Evolutionary conservation across 1,139 yeast genomes (phyloP).

Genomic region (Eremothecium gossypii): DNA sequence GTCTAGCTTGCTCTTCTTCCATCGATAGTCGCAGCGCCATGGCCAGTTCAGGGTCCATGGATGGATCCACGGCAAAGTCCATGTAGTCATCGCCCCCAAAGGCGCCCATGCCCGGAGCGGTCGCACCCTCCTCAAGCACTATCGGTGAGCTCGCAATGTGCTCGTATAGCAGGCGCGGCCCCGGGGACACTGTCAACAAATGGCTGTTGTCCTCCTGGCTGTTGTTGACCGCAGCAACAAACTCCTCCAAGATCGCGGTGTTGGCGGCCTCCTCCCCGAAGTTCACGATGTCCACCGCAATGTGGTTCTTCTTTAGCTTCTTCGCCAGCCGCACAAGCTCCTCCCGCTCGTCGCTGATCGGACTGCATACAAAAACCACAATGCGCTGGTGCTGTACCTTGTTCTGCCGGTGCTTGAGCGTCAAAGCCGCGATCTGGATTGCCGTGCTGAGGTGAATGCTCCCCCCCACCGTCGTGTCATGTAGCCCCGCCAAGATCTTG

Average conservation of each 20-base stretch:
- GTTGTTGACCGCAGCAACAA: constrained; percentile 61
- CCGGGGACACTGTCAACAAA: constrained; percentile 81
- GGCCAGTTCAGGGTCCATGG: constrained; percentile 95
- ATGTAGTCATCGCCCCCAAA: constrained; percentile 43
- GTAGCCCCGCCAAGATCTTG: constrained; percentile 77
- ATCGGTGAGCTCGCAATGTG: constrained; percentile 27
- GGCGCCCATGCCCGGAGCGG: constrained; percentile 39
- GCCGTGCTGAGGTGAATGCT: constrained; percentile 66
- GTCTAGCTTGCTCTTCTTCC: constrained; percentile 38
- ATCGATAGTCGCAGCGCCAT: constrained; percentile 56
- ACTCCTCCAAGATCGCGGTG: constrained; percentile 71
- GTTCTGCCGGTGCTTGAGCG: constrained; percentile 92
- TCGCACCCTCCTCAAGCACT: constrained; percentile 32
- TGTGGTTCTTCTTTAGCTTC: constrained; percentile 85
- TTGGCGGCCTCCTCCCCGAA: constrained; percentile 85
- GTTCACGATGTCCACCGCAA: constrained; percentile 82
- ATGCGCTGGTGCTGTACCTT: constrained; percentile 88
- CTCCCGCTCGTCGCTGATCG: constrained; percentile 58
- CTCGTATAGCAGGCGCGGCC: constrained; percentile 60
- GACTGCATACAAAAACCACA: constrained; percentile 83
- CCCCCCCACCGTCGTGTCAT: constrained; percentile 71
- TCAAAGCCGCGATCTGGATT: constrained; percentile 93
- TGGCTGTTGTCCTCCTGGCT: constrained; percentile 62
- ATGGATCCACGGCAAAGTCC: constrained; percentile 72
- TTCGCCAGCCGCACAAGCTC: constrained; percentile 73